Evolutionary conservation across 345 rosid genomes (phyloP).

Genomic region (Lenwebbia sp.): DNA sequence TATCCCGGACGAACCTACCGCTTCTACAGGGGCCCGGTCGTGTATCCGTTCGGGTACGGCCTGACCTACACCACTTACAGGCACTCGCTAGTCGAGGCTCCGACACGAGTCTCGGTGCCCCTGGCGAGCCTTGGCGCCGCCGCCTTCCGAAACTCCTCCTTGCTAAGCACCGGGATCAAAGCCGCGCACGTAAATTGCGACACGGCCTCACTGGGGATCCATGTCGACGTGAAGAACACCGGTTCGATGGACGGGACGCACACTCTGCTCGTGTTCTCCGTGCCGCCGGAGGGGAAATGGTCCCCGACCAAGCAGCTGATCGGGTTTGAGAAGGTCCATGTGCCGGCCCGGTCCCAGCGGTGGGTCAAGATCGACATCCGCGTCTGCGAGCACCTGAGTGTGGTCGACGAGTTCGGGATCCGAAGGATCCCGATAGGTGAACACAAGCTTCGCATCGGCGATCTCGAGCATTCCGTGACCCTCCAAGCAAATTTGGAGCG

Average conservation of each 20-base stretch:
- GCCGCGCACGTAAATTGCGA: slow-evolving; percentile 52
- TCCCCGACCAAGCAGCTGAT: slow-evolving; percentile 47
- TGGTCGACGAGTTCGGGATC: slow-evolving; percentile 62
- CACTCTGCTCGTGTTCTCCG: slow-evolving; percentile 56
- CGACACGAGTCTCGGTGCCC: slow-evolving; percentile 28
- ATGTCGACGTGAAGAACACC: slow-evolving; percentile 55
- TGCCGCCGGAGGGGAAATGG: slow-evolving; percentile 47
- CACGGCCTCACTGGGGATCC: slow-evolving; percentile 22
- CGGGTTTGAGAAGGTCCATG: slow-evolving; percentile 56
- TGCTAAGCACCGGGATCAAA: slow-evolving; percentile 23
- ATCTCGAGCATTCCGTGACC: slow-evolving; percentile 61
- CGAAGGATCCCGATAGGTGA: slow-evolving; percentile 87
- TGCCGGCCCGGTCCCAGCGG: slow-evolving; percentile 41
- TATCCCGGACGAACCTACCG: slow-evolving; percentile 94
- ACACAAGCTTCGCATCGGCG: slow-evolving; percentile 61
- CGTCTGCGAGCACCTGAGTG: slow-evolving; percentile 71
- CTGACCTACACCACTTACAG: slow-evolving; percentile 50
- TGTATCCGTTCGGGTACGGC: slow-evolving; percentile 78
- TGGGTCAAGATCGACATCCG: slow-evolving; percentile 37
- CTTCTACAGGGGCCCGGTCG: slow-evolving; percentile 88
- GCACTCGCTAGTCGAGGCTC: slow-evolving; percentile 32
- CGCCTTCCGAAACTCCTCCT: slow-evolving; percentile 15
- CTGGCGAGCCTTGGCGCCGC: slow-evolving; percentile 9
- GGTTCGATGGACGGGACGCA: slow-evolving; percentile 69
- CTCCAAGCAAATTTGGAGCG: slow-evolving; percentile 22